Evolutionary conservation across 192 early-diverging fungal species (phyloP), one percentile per base, ranked within the genome.

Genomic region (Gorgonomyces haynaldii): DNA sequence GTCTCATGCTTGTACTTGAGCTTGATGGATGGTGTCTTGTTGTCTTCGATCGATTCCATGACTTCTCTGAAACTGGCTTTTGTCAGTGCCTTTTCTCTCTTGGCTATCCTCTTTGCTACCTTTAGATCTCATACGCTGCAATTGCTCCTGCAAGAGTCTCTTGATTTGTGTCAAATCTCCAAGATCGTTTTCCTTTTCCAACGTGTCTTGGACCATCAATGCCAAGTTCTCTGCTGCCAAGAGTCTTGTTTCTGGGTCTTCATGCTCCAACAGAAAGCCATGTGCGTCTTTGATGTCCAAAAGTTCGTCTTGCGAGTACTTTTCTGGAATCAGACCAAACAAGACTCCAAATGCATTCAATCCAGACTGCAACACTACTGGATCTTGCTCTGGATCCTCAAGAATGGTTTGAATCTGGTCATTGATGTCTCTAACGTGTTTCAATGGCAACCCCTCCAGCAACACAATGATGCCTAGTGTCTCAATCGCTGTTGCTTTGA

Each of bases 161-260:
- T 15, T 34, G 32, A 9, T 34, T 34, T 12, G 10, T 15, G 15
- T 15, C 32, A 34, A 15, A 34, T 9, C 32, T 34, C n/a, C n/a
- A n/a, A n/a, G n/a, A n/a, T n/a, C n/a, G n/a, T n/a, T n/a, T n/a
- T n/a, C n/a, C n/a, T 9, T 34, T 34, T 34, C 32, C 10, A 9
- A 15, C n/a, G 79, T 39, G 21, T 68, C 69, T 50, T 79, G 71
- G 40, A 83, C 69, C 59, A 83, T 69, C 31, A 82, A 51, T 0
- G 81, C 83, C 58, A 84, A 73, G 54, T 82, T 78, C 61, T 82
- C 81, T 21, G 77, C 83, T 1, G 76, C 63, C 12, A 81, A 76
- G 8, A 83, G 64, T 5, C 83, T 65, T n/a, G 79, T 57, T 4
- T 82, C 77, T 22, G 79, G 67, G 12, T 57, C 45, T 4, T 69